A percentile compares a stretch with the other conserved stretches of the same genome.
phyloP scores from a whole-genome alignment of 2,329 filamentous ascomycete species.

The Aspergillus sp. region DNA sequence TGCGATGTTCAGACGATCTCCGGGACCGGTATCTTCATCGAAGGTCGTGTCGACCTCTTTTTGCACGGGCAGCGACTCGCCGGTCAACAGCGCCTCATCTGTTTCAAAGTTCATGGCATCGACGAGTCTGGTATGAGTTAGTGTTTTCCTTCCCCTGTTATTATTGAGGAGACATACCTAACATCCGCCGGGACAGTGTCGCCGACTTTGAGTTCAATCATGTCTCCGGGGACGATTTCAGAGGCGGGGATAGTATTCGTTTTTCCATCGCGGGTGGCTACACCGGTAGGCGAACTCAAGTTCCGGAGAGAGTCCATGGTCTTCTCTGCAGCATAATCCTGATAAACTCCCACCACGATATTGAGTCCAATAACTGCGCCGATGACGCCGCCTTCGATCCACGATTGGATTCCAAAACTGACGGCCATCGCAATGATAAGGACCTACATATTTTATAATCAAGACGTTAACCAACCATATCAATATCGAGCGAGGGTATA shows the following conservation, averaged over 20 bases:
- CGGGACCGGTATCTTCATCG: constrained; percentile 54
- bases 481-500: not conserved
- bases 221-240: constrained; percentile 64
- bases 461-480: not conserved
- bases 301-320: constrained; percentile 61
- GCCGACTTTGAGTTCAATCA: constrained; percentile 57
- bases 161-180: constrained; percentile 42
- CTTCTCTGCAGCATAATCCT: constrained; percentile 62
- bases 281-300: constrained; percentile 58
- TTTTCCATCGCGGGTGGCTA: constrained; percentile 59
- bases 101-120: constrained; percentile 72
- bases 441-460: constrained; percentile 52
- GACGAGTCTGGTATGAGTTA: constrained; percentile 47
- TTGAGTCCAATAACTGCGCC: constrained; percentile 60
- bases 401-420: constrained; percentile 57
- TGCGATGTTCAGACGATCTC: constrained; percentile 61
- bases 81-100: constrained; percentile 66
- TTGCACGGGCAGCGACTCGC: constrained; percentile 61
- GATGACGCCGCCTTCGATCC: constrained; percentile 61
- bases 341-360: constrained; percentile 60
- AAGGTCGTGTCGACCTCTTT: constrained; percentile 51
- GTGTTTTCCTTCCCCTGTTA: not conserved
- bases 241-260: constrained; percentile 54
- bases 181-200: constrained; percentile 64
- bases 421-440: constrained; percentile 74